phyloP scores from a whole-genome alignment of 2,329 filamentous ascomycete genomes.

The Sporothrix euskadiensis region DNA sequence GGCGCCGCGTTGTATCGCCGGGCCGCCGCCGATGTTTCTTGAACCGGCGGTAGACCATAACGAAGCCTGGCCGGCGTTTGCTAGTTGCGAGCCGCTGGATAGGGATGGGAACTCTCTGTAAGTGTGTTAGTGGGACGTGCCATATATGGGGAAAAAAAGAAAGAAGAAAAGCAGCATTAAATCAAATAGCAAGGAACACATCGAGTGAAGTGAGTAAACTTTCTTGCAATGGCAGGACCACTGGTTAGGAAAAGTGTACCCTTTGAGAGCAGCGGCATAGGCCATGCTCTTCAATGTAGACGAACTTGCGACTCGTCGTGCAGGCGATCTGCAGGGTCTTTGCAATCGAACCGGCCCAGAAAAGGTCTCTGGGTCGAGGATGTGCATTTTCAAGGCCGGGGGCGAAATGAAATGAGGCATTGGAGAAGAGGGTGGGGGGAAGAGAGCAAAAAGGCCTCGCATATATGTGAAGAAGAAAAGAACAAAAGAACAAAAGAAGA shows the following conservation, averaged over 20 bases:
- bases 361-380: constrained; percentile 24
- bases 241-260: constrained; percentile 16
- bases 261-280: constrained; percentile 29
- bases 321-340: constrained; percentile 27
- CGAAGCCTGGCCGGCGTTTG: constrained; percentile 51
- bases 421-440: neutral
- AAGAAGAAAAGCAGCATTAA: neutral
- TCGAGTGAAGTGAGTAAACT: neutral
- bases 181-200: neutral
- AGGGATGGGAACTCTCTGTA: constrained; percentile 65
- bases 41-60: constrained; percentile 57
- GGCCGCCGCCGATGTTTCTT: constrained; percentile 50
- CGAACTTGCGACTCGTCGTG: constrained; percentile 26
- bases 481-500: neutral
- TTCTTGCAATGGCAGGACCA: neutral
- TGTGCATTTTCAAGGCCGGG: constrained; percentile 16
- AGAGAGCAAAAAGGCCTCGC: neutral
- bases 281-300: constrained; percentile 21
- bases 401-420: constrained; percentile 12
- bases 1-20: constrained; percentile 52
- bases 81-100: constrained; percentile 60
- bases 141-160: neutral
- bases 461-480: neutral
- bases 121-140: neutral
- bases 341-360: constrained; percentile 23